phyloP scores from a whole-genome alignment of 352 stramenopile species.

The Phytophthora meadii region DNA sequence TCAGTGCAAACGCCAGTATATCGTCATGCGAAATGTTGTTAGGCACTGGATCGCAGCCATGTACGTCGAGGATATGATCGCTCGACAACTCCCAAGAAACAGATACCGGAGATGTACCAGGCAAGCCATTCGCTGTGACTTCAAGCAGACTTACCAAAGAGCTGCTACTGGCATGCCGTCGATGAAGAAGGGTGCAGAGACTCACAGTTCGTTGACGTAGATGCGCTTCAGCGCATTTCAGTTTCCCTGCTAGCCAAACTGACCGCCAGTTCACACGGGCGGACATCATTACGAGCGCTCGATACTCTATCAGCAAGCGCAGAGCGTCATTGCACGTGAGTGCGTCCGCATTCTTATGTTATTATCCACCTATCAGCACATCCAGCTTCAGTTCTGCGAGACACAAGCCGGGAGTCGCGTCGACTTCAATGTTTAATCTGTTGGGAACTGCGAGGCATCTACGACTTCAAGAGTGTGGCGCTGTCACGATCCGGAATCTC shows the following conservation, averaged over 20 bases:
- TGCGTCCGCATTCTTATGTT: constrained; percentile 60
- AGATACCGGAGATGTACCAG: background rate
- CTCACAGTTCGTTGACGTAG: constrained; percentile 62
- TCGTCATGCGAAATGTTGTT: constrained; percentile 67
- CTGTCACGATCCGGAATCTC: constrained; percentile 70
- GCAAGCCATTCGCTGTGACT: constrained; percentile 15
- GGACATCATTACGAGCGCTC: constrained; percentile 39
- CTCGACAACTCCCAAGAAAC: constrained; percentile 24
- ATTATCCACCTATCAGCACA: constrained; percentile 78
- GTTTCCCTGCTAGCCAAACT: constrained; percentile 57
- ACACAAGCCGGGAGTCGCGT: constrained; percentile 45
- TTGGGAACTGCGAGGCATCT: constrained; percentile 20
- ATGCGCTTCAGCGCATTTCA: constrained; percentile 56
- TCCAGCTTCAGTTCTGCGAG: constrained; percentile 58
- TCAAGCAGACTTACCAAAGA: constrained; percentile 73
- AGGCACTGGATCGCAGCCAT: too few species aligned
- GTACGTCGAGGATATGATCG: too few species aligned
- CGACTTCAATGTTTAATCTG: background rate
- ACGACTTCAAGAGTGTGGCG: constrained; percentile 59
- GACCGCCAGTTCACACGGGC: constrained; percentile 53
- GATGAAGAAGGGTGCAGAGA: constrained; percentile 64
- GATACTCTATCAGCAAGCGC: constrained; percentile 55
- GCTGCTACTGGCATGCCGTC: constrained; percentile 39
- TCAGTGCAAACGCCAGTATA: constrained; percentile 55
- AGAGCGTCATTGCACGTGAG: constrained; percentile 52